These are phyloP conservation scores for Plasmodium malariae DNA, from an alignment of 169 alveolate species.

Conservation along the genomic window DNA sequence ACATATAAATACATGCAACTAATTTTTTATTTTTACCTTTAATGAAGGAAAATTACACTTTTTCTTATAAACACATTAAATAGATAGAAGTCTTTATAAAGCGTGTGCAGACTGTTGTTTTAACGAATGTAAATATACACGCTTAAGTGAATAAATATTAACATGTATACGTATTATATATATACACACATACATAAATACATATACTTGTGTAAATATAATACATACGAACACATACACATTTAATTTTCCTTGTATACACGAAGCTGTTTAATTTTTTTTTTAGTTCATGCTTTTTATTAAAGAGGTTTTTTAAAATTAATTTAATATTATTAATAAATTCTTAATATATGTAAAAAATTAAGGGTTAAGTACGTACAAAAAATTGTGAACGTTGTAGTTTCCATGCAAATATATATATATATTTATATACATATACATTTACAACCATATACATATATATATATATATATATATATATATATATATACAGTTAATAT, in stretches of 20 bases:
- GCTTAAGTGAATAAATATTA: not conserved
- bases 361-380: not conserved
- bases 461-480: not conserved
- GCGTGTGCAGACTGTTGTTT: not conserved
- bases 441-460: not conserved
- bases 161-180: not conserved
- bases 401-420: not conserved
- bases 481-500: not conserved
- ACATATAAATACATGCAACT: not conserved
- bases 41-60: not conserved
- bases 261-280: not conserved
- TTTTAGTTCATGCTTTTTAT: not conserved
- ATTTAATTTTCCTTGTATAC: not conserved
- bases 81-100: not conserved
- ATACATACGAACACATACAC: too few relatives aligned
- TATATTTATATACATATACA: not conserved
- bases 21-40: not conserved
- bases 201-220: too few relatives aligned
- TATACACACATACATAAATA: conserved; percentile 11
- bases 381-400: not conserved
- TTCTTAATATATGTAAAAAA: not conserved
- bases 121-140: not conserved
- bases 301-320: not conserved
- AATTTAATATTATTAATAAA: not conserved
- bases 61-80: not conserved